Evolutionary conservation across 23 red algal species (phyloP).

Genomic region (Gracilaria domingensis): DNA sequence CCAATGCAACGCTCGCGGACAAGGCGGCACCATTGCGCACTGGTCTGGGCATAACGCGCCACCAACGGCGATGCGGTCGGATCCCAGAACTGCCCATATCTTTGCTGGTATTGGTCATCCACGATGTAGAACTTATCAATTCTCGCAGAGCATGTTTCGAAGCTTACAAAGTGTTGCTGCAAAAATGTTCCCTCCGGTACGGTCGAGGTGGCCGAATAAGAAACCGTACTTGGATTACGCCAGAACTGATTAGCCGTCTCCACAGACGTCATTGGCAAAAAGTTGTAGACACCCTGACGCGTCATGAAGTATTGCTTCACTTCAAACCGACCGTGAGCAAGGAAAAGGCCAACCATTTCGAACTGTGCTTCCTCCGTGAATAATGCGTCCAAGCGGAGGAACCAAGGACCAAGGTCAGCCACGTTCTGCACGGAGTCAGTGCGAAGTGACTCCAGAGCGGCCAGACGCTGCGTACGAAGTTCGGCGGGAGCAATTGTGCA

Average conservation of each 20-base stretch:
- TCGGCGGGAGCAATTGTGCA: not conserved
- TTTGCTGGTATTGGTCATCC: conserved; percentile 47
- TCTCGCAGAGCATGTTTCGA: conserved; percentile 38
- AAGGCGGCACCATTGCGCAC: conserved; percentile 27
- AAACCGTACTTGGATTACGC: conserved; percentile 47
- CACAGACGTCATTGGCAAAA: conserved; percentile 19
- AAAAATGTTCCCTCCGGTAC: conserved; percentile 1
- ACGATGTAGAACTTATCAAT: conserved; percentile 27
- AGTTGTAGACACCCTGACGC: conserved; percentile 44
- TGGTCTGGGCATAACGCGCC: conserved; percentile 21
- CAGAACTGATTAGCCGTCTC: conserved; percentile 48
- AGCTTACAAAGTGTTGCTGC: conserved; percentile 53
- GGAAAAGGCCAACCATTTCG: conserved; percentile 50
- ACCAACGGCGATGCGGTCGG: conserved; percentile 7
- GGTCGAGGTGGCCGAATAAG: conserved; percentile 21
- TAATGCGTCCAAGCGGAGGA: conserved; percentile 40
- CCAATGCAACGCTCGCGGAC: conserved; percentile 53
- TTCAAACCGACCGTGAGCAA: conserved; percentile 46
- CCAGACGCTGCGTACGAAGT: conserved; percentile 31
- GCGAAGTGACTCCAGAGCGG: conserved; percentile 27
- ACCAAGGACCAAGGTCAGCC: conserved; percentile 52
- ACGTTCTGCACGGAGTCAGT: conserved; percentile 30
- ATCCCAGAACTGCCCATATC: conserved; percentile 61
- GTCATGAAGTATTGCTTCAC: conserved; percentile 72
- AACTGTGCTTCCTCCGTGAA: conserved; percentile 41